A percentile compares a stretch with the other conserved stretches of the same genome.
Evolutionary conservation across 208 protist species (phyloP).

Genomic region (Wallacemonas sp.): DNA sequence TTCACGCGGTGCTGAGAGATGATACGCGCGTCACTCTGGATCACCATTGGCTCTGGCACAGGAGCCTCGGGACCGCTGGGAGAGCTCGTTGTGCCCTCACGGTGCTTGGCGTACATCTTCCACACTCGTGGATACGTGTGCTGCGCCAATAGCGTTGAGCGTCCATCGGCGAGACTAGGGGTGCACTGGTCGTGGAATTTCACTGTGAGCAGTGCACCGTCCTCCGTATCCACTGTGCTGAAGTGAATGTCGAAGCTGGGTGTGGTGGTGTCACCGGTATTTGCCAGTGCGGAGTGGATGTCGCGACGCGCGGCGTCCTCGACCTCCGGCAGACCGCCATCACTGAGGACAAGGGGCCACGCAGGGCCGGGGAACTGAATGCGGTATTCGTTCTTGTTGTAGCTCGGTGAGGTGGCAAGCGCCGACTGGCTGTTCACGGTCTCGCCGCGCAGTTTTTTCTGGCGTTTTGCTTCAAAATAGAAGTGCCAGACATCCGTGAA

Average conservation of each 20-base stretch:
- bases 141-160: slow-evolving; percentile 13
- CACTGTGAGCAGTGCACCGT: neutral
- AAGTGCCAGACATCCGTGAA: slow-evolving; percentile 32
- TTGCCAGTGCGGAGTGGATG: neutral
- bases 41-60: slow-evolving; percentile 7
- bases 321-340: neutral
- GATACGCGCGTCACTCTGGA: neutral
- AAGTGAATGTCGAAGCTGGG: neutral
- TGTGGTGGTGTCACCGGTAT: slow-evolving; percentile 1
- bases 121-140: slow-evolving; percentile 16
- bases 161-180: slow-evolving; percentile 11
- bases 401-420: neutral
- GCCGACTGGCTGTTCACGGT: slow-evolving; percentile 5
- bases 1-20: slow-evolving; percentile 38
- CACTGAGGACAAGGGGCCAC: slow-evolving; percentile 16
- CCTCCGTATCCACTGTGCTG: neutral
- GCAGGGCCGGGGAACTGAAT: slow-evolving; percentile 16
- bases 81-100: neutral
- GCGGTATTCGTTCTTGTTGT: slow-evolving; percentile 11
- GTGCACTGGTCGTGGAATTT: slow-evolving; percentile 8
- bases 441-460: slow-evolving; percentile 11
- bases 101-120: slow-evolving; percentile 13
- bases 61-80: neutral
- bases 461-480: slow-evolving; percentile 21
- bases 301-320: slow-evolving; percentile 3